phyloP scores from a whole-genome alignment of 768 basidiomycete genomes.

The Symmetrospora coprosmae region DNA sequence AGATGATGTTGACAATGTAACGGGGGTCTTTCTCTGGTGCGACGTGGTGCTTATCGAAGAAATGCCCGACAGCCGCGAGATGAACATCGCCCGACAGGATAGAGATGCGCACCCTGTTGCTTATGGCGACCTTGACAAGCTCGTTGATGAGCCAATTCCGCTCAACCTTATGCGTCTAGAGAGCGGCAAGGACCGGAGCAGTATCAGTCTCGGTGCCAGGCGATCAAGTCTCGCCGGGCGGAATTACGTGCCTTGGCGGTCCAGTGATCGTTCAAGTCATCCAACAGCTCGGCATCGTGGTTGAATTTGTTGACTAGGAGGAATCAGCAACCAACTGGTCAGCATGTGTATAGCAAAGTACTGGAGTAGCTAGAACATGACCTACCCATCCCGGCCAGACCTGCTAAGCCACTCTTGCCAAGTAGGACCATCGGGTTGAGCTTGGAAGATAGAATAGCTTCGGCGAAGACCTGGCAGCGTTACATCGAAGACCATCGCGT shows the following conservation, averaged over 20 bases:
- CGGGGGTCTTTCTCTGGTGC: slow-evolving; percentile 53
- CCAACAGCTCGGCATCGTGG: slow-evolving; percentile 73
- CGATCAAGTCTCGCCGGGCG: no score
- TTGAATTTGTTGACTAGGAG: slow-evolving; percentile 71
- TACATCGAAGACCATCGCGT: no score
- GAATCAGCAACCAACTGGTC: no score
- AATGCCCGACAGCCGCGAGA: slow-evolving; percentile 7
- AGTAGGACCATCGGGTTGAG: slow-evolving; percentile 70
- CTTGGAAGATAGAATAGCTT: slow-evolving; percentile 34
- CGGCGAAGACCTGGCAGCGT: no score
- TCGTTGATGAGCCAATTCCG: slow-evolving; percentile 71
- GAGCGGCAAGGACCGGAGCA: neutral
- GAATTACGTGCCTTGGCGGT: slow-evolving; percentile 21
- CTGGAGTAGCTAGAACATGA: slow-evolving; percentile 26
- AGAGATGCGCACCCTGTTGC: slow-evolving; percentile 55
- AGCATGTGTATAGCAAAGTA: no score
- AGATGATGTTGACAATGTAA: slow-evolving; percentile 79
- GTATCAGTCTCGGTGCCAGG: neutral
- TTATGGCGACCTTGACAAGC: slow-evolving; percentile 56
- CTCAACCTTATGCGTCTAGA: slow-evolving; percentile 56
- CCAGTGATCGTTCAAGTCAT: slow-evolving; percentile 50
- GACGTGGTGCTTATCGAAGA: slow-evolving; percentile 39
- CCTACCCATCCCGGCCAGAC: slow-evolving; percentile 52
- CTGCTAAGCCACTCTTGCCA: slow-evolving; percentile 52
- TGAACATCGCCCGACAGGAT: slow-evolving; percentile 68